phyloP scores from a whole-genome alignment of 164 flowering plant species.

The Buxus sempervirens region DNA sequence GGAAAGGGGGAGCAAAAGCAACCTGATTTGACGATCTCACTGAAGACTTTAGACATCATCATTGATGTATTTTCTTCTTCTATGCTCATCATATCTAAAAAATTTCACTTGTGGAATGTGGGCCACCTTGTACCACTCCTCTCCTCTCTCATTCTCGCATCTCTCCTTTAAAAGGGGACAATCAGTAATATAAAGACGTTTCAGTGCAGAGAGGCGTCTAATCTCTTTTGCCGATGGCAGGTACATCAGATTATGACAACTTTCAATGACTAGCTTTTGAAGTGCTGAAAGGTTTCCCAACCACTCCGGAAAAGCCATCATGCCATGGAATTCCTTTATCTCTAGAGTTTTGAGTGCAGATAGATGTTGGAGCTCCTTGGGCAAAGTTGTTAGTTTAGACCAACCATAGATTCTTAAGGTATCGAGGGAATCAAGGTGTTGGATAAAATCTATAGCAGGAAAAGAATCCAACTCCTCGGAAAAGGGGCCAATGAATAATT shows the following conservation, averaged over 20 bases:
- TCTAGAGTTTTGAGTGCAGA: neutral
- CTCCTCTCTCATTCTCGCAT: neutral
- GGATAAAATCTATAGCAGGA: neutral
- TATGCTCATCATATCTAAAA: neutral
- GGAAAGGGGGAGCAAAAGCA: too few relatives aligned
- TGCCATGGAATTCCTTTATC: neutral
- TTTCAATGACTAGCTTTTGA: neutral
- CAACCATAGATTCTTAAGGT: neutral
- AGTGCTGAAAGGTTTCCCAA: neutral
- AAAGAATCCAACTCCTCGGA: slow-evolving; percentile 3
- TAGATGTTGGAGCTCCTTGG: slow-evolving; percentile 6
- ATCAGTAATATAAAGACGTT: rapidly evolving
- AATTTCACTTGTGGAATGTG: neutral
- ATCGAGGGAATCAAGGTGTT: neutral
- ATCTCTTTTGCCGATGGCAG: slow-evolving; percentile 5
- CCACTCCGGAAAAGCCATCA: slow-evolving; percentile 10
- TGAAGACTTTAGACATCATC: too few relatives aligned
- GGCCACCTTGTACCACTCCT: slow-evolving; percentile 5
- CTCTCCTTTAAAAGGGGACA: slow-evolving; percentile 3
- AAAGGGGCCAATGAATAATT: neutral
- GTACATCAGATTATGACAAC: neutral
- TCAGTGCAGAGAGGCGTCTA: slow-evolving; percentile 1
- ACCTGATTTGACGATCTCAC: too few relatives aligned
- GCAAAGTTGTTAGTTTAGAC: slow-evolving; percentile 9
- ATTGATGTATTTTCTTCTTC: too few relatives aligned